Evolutionary conservation across 371 early-diverging fungal genomes (phyloP).

Genomic region (Smittium mucronatum): DNA sequence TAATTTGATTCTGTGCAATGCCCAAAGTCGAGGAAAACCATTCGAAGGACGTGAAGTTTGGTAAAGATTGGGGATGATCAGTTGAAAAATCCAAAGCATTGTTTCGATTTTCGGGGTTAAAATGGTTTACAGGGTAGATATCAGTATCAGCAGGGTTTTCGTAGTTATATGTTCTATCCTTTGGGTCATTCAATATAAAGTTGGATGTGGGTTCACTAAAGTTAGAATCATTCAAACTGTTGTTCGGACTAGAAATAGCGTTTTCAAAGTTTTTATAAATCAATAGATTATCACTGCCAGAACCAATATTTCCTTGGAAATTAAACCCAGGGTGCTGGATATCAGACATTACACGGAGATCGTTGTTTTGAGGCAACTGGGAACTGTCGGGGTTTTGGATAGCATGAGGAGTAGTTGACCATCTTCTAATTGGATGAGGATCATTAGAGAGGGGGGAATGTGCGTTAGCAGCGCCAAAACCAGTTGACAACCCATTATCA

Average conservation of each 20-base stretch:
- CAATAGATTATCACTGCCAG: neutral
- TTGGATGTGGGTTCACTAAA: neutral
- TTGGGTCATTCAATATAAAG: neutral
- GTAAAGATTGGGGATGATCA: slow-evolving; percentile 4
- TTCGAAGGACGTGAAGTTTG: neutral
- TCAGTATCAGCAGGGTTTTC: neutral
- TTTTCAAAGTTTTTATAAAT: neutral
- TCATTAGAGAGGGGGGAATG: neutral
- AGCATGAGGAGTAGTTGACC: neutral
- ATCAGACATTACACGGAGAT: neutral
- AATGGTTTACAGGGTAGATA: neutral
- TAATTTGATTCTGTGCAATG: neutral
- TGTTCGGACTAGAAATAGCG: neutral
- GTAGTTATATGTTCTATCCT: neutral
- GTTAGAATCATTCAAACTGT: neutral
- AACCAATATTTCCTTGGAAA: neutral
- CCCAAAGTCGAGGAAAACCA: neutral
- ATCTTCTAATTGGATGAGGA: neutral
- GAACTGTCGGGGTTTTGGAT: neutral
- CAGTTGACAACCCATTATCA: neutral
- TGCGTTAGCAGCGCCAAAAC: neutral
- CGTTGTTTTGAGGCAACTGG: neutral
- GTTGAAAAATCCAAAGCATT: neutral
- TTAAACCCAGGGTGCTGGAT: neutral
- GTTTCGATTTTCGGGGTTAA: neutral